Evolutionary conservation across 2,329 filamentous ascomycete species (phyloP).

Genomic region (Monilinia vaccinii-corymbosi): DNA sequence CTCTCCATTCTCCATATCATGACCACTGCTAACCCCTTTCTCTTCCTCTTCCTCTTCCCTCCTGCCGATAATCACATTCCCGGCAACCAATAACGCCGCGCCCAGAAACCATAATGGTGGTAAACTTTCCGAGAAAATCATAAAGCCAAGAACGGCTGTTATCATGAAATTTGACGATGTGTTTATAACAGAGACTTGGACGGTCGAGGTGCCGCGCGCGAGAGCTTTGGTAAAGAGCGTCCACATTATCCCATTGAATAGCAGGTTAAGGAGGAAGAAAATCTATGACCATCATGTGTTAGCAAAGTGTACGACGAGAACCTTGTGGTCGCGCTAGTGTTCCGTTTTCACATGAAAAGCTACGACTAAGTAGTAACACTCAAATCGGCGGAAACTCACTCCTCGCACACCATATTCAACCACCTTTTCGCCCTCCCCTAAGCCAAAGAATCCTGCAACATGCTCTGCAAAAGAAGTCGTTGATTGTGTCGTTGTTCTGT

Average conservation of each 20-base stretch:
- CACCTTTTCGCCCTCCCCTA: conserved; percentile 36
- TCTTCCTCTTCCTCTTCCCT: conserved; percentile 46
- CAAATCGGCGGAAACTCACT: conserved; percentile 31
- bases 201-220: conserved; percentile 64
- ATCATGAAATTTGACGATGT: conserved; percentile 75
- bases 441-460: conserved; percentile 36
- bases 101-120: conserved; percentile 71
- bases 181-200: conserved; percentile 74
- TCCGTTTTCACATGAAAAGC: background rate
- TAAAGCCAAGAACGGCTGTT: conserved; percentile 60
- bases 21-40: conserved; percentile 11
- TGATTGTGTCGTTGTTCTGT: conserved; percentile 45
- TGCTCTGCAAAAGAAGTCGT: conserved; percentile 42
- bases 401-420: conserved; percentile 42
- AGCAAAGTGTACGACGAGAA: background rate
- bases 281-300: background rate
- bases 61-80: conserved; percentile 69
- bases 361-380: background rate
- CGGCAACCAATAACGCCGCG: conserved; percentile 60
- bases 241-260: conserved; percentile 54
- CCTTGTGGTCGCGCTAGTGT: background rate
- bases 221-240: conserved; percentile 71
- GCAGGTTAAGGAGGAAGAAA: conserved; percentile 15
- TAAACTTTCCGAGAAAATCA: conserved; percentile 63
- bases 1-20: conserved; percentile 13